These are phyloP conservation scores for Cystobasidium pallidum DNA, from an alignment of 1,284 basidiomycete genomes.

Conservation along the genomic window DNA sequence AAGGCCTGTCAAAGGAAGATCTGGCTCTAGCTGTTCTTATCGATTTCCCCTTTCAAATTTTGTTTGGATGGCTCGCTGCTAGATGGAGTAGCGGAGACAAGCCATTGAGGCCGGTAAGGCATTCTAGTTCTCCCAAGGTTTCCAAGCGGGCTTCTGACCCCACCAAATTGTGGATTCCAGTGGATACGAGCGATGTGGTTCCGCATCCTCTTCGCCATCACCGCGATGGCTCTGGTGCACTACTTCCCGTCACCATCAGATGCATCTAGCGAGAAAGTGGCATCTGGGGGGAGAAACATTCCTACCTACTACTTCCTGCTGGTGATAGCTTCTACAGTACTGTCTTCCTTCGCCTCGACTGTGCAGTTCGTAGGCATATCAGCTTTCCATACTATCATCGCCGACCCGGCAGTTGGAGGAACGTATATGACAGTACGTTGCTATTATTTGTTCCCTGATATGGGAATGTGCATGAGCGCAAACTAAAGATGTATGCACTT, in stretches of 20 bases:
- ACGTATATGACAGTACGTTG: slow-evolving; percentile 91
- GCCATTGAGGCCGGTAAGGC: slow-evolving; percentile 56
- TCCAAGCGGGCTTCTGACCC: too few relatives aligned
- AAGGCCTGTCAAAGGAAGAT: slow-evolving; percentile 93
- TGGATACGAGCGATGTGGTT: slow-evolving; percentile 95
- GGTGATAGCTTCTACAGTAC: slow-evolving; percentile 76
- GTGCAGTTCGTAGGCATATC: slow-evolving; percentile 98
- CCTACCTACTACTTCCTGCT: slow-evolving; percentile 78
- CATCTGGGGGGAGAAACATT: slow-evolving; percentile 56
- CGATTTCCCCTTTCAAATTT: slow-evolving; percentile 96
- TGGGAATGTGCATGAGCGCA: slow-evolving; percentile 20
- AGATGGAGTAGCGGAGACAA: slow-evolving; percentile 67
- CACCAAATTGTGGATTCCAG: slow-evolving; percentile 33
- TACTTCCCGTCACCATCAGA: slow-evolving; percentile 76
- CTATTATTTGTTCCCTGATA: background rate
- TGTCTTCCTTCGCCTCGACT: slow-evolving; percentile 83
- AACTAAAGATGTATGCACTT: background rate
- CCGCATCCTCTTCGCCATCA: slow-evolving; percentile 70
- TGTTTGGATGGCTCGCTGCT: slow-evolving; percentile 94
- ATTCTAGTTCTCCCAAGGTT: too few relatives aligned
- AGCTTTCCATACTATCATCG: slow-evolving; percentile 95
- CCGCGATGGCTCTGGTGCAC: slow-evolving; percentile 76
- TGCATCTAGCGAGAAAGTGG: background rate
- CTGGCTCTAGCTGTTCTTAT: slow-evolving; percentile 91
- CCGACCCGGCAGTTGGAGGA: slow-evolving; percentile 95